Evolutionary conservation across 2,329 filamentous ascomycete species (phyloP).

Genomic region (Aureobasidium sp.): DNA sequence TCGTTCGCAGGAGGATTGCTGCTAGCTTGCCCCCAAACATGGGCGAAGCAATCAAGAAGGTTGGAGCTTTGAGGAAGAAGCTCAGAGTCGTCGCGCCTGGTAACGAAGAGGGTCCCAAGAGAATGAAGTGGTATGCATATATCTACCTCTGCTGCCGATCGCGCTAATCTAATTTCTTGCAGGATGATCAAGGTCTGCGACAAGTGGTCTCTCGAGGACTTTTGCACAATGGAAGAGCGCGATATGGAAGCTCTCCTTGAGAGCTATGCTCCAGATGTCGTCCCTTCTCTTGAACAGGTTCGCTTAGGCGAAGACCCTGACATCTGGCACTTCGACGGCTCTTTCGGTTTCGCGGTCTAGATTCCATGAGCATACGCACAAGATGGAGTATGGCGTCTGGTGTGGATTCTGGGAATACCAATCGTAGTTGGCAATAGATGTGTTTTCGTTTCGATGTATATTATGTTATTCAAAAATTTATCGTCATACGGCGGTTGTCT

Average conservation of each 20-base stretch:
- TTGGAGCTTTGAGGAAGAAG: slow-evolving; percentile 72
- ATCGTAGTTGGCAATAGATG: background rate
- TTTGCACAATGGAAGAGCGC: slow-evolving; percentile 72
- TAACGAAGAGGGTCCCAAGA: slow-evolving; percentile 67
- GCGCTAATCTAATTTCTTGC: slow-evolving; percentile 19
- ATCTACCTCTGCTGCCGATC: background rate
- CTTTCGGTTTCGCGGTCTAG: slow-evolving; percentile 32
- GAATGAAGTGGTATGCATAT: slow-evolving; percentile 72
- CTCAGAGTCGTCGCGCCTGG: slow-evolving; percentile 69
- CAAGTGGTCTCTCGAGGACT: slow-evolving; percentile 73
- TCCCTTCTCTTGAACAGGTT: slow-evolving; percentile 39
- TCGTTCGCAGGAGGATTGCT: slow-evolving; percentile 77
- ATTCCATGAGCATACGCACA: background rate
- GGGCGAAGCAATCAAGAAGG: slow-evolving; percentile 76
- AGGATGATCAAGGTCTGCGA: slow-evolving; percentile 94
- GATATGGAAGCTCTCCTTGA: slow-evolving; percentile 74
- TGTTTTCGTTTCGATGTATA: background rate
- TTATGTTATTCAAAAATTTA: background rate
- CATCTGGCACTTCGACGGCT: slow-evolving; percentile 38
- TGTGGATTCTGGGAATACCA: background rate
- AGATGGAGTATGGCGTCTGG: background rate
- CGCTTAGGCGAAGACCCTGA: slow-evolving; percentile 29
- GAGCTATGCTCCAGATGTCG: slow-evolving; percentile 54
- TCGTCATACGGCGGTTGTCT: background rate
- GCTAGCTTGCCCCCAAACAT: slow-evolving; percentile 66